Percentiles rank a stretch among this genome's conserved stretches.
Conservation (phyloP, 805 yeast genomes). For the Pichia thaimueangensis region DNA sequence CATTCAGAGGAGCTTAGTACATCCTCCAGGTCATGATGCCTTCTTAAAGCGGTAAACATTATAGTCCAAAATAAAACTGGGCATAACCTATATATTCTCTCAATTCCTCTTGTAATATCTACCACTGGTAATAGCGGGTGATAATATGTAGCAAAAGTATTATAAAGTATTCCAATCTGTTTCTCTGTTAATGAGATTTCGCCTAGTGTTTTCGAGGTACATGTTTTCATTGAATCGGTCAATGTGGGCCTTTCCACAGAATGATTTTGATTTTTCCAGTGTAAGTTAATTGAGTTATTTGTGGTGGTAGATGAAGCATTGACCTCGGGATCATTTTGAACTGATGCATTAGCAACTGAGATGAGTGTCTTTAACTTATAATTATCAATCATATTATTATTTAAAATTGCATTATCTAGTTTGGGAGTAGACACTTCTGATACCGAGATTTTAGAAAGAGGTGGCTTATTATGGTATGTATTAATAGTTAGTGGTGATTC, state of each 20-base stretch:
- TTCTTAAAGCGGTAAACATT: slow-evolving; percentile 74
- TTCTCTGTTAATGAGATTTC: slow-evolving; percentile 55
- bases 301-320: not conserved
- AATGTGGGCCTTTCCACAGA: slow-evolving; percentile 18
- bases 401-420: not conserved
- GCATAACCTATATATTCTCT: slow-evolving; percentile 66
- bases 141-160: slow-evolving; percentile 68
- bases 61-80: slow-evolving; percentile 94
- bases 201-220: slow-evolving; percentile 68
- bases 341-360: slow-evolving; percentile 8
- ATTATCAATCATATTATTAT: not conserved
- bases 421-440: not conserved
- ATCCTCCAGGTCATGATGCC: slow-evolving; percentile 36
- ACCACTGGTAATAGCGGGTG: slow-evolving; percentile 87
- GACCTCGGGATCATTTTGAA: not conserved
- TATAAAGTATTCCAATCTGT: slow-evolving; percentile 55
- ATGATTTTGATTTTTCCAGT: slow-evolving; percentile 14
- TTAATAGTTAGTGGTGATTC: not conserved
- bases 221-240: slow-evolving; percentile 32
- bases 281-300: slow-evolving; percentile 8
- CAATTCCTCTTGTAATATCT: slow-evolving; percentile 77
- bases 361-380: slow-evolving; percentile 5
- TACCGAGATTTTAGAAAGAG: not conserved
- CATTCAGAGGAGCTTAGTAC: slow-evolving; percentile 21
- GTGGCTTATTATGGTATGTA: not conserved